Evolutionary conservation across 2,329 filamentous ascomycete genomes (phyloP).

Genomic region (Aspergillus sp.): DNA sequence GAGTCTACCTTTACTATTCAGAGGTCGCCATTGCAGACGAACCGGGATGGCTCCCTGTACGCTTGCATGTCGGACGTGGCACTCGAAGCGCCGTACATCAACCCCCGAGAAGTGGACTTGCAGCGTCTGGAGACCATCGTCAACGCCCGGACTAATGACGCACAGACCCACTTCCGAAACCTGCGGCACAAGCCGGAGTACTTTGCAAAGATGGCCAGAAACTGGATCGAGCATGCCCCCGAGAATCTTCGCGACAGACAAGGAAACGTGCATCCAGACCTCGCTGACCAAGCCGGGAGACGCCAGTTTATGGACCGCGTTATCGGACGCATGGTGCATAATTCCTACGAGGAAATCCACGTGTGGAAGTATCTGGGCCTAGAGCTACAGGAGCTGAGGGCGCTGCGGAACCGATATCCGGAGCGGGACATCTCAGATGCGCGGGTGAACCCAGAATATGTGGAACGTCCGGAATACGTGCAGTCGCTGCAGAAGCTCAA

Average conservation of each 20-base stretch:
- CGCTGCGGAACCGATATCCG: not conserved
- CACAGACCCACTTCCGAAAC: not conserved
- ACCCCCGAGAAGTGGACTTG: not conserved
- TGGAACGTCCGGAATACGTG: no score
- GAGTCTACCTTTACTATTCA: not conserved
- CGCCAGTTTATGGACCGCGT: not conserved
- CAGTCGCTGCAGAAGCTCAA: no score
- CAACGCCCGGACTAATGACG: not conserved
- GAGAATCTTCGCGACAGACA: not conserved
- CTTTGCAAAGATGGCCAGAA: not conserved
- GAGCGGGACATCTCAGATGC: not conserved
- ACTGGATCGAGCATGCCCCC: not conserved
- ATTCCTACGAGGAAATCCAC: not conserved
- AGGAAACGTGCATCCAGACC: not conserved
- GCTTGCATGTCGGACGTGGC: not conserved
- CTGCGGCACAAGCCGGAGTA: not conserved
- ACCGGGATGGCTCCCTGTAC: not conserved
- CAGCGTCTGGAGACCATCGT: not conserved
- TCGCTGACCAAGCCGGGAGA: not conserved
- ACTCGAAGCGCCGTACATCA: not conserved
- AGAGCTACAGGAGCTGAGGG: not conserved
- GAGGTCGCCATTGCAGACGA: not conserved
- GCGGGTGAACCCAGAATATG: no score
- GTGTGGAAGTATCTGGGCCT: not conserved
- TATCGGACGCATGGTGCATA: not conserved